A percentile compares a stretch with the other conserved stretches of the same genome.
These are phyloP conservation scores for Chiua virens DNA, from an alignment of 768 basidiomycete species.

Conservation along the genomic window DNA sequence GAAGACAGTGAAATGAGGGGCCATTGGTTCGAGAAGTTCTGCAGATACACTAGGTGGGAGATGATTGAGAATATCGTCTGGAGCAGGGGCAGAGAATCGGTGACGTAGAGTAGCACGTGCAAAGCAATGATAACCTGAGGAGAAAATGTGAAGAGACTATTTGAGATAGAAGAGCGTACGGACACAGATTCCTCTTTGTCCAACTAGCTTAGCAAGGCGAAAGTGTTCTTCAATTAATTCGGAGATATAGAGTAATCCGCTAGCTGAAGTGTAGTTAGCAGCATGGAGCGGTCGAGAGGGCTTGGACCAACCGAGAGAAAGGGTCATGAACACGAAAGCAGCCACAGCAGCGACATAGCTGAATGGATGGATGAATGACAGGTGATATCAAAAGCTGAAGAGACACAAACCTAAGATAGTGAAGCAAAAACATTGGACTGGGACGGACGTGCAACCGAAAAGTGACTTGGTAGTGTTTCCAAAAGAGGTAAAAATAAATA, in stretches of 20 bases:
- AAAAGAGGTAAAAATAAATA: background rate
- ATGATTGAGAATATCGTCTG: slow-evolving; percentile 76
- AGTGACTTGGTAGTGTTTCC: background rate
- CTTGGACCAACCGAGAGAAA: slow-evolving; percentile 75
- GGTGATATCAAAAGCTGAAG: background rate
- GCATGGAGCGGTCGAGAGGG: background rate
- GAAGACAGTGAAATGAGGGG: slow-evolving; percentile 92
- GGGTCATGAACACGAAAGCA: slow-evolving; percentile 86
- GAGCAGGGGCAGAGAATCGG: slow-evolving; percentile 76
- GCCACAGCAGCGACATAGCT: slow-evolving; percentile 77
- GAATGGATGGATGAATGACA: background rate
- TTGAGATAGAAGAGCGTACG: slow-evolving; percentile 30
- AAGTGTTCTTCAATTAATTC: slow-evolving; percentile 96
- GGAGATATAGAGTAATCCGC: slow-evolving; percentile 89
- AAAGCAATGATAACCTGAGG: slow-evolving; percentile 72
- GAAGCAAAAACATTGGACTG: slow-evolving; percentile 56
- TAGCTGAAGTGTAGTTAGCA: slow-evolving; percentile 52
- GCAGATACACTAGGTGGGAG: slow-evolving; percentile 87
- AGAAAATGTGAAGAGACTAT: slow-evolving; percentile 2
- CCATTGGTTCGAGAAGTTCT: slow-evolving; percentile 90
- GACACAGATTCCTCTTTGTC: slow-evolving; percentile 87
- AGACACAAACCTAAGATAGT: slow-evolving; percentile 55
- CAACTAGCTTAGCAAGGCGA: slow-evolving; percentile 73
- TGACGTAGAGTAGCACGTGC: slow-evolving; percentile 74
- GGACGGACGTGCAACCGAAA: background rate